Base-by-base conservation (phyloP, 83 land plant genomes). In the Isoetes engelmannii region DNA sequence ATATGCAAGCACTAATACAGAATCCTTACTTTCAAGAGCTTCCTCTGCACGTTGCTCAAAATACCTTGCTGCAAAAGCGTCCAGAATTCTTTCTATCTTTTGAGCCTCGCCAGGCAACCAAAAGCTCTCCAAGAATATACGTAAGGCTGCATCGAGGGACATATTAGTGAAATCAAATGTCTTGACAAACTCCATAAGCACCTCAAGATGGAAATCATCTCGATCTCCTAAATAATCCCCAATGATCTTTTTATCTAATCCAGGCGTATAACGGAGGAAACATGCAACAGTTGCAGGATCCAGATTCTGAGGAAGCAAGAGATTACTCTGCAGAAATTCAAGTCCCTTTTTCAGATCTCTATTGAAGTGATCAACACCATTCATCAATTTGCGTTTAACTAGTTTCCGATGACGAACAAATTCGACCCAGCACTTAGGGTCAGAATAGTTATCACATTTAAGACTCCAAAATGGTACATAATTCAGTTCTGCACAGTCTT, bases 261-360 rank as follows among this genome's bases (percentile, higher is more conserved):
- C 37, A 28, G 37, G 37, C 37, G 37, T 28, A 28, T 28, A 28
- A 28, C 37, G 37, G 72, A 86, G 88, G 77, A 94, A 94, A 67
- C 76, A 80, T 51, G 99, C 99, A 21, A 79, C 76, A 50, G 84
- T 83, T 65, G 79, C 77, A 7, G 92, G 73, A 62, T 95, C 92
- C 17, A 89, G 89, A 6, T 82, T 83, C 15, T 84, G 86, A 10
- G 87, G 83, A n/a, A 87, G 81, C 57, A 95, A 68, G 10, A 81
- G 75, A 42, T 75, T 73, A 7, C 79, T 51, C 59, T 87, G 83
- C 67, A 95, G 71, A 62, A 82, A 91, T 65, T 91, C 99, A 55
- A 95, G 76, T 0, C 99, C 99, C 54, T 95, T 95, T 81, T 92
- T 95, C 13, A 82, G 84, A 68, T 95, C 94, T 61, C 87, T 70